phyloP scores from a whole-genome alignment of 768 basidiomycete species.

The Collybia sp. region DNA sequence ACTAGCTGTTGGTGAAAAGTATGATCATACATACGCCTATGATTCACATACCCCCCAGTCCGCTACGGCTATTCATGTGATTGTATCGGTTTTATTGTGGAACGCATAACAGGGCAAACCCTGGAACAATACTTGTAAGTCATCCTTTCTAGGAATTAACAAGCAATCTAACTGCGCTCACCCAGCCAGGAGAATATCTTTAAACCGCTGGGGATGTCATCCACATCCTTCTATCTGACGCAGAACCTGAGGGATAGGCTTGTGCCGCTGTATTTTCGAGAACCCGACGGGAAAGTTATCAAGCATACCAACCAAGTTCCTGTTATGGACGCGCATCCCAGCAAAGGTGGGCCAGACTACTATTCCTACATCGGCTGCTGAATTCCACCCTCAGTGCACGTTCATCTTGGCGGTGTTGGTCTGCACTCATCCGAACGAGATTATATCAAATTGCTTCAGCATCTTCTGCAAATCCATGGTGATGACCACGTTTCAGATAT shows the following conservation, averaged over 20 bases:
- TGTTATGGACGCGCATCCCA: slow-evolving; percentile 19
- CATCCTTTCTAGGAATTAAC: background rate
- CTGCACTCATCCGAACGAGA: slow-evolving; percentile 21
- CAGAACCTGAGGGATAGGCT: slow-evolving; percentile 14
- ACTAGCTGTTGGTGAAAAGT: slow-evolving; percentile 19
- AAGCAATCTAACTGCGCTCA: background rate
- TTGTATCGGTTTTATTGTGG: slow-evolving; percentile 23
- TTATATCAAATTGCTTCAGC: slow-evolving; percentile 25
- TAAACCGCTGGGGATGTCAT: slow-evolving; percentile 20
- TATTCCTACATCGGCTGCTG: background rate
- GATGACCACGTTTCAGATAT: background rate
- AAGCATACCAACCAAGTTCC: slow-evolving; percentile 12
- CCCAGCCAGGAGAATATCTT: slow-evolving; percentile 26
- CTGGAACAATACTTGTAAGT: slow-evolving; percentile 25
- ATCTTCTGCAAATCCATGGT: slow-evolving; percentile 25
- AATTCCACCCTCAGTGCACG: slow-evolving; percentile 8
- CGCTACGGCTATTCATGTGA: slow-evolving; percentile 25
- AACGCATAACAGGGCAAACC: slow-evolving; percentile 19
- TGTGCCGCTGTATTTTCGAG: slow-evolving; percentile 15
- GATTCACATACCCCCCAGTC: background rate
- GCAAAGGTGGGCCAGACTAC: slow-evolving; percentile 12
- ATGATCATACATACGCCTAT: background rate
- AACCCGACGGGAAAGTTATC: slow-evolving; percentile 13
- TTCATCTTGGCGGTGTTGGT: slow-evolving; percentile 24
- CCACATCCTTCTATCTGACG: slow-evolving; percentile 21